Percentiles rank a stretch among this genome's conserved stretches.
phyloP scores from a whole-genome alignment of 192 early-diverging fungal species.

The Dissophora globulifera region DNA sequence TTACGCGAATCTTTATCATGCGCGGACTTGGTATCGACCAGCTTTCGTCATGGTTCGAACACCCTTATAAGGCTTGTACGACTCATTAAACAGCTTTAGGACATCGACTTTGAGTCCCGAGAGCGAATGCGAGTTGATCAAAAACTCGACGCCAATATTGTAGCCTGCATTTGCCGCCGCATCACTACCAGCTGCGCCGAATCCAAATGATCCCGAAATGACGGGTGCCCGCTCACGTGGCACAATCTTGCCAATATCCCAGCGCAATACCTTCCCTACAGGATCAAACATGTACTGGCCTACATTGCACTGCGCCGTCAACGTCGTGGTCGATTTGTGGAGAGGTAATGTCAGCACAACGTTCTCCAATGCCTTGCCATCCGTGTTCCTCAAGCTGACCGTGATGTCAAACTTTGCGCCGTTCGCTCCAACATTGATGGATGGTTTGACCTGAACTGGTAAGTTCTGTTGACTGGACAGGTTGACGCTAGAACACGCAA shows the following conservation, averaged over 20 bases:
- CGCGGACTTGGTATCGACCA: conserved; percentile 70
- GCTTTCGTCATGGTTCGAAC: conserved; percentile 69
- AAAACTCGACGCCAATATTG: conserved; percentile 72
- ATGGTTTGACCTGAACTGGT: conserved; percentile 72
- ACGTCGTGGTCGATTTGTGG: conserved; percentile 62
- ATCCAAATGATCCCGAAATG: conserved; percentile 68
- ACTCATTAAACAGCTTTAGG: conserved; percentile 76
- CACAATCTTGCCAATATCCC: conserved; percentile 75
- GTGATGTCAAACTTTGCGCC: conserved; percentile 79
- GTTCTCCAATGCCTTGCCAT: conserved; percentile 74
- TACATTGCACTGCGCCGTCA: conserved; percentile 71
- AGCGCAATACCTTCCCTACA: conserved; percentile 67
- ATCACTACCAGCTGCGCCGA: conserved; percentile 55
- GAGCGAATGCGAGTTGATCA: conserved; percentile 74
- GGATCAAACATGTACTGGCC: conserved; percentile 80
- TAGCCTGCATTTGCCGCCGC: conserved; percentile 58
- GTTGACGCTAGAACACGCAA: conserved; percentile 56
- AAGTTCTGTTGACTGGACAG: conserved; percentile 65
- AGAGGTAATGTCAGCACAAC: conserved; percentile 70
- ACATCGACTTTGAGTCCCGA: conserved; percentile 80
- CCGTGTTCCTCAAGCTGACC: conserved; percentile 69
- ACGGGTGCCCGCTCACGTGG: conserved; percentile 66
- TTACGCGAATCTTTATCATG: conserved; percentile 29
- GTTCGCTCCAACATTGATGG: conserved; percentile 63
- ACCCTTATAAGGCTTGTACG: conserved; percentile 82